Base-by-base conservation (phyloP, 1,284 basidiomycete species). In the Heterobasidion parviporum region DNA sequence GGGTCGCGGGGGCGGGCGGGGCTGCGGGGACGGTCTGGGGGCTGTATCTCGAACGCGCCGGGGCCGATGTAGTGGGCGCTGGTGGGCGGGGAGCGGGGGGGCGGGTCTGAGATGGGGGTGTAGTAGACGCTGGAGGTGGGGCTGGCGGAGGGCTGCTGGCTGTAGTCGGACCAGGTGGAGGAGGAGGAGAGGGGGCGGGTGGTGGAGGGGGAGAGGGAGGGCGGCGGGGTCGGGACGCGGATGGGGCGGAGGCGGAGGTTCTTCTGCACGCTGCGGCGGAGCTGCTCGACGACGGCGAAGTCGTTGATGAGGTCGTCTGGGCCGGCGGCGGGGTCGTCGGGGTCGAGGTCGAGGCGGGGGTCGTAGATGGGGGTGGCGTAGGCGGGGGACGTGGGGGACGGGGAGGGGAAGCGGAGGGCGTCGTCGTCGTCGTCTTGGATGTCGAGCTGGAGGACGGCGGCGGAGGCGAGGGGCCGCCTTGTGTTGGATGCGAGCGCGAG, bases 241-340 rank as follows among this genome's bases (percentile, higher is more conserved):
- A 91, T 85, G 35, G 89, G 88, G 15, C 88, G 79, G 36, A 91
- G 74, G 55, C 81, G 81, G 46, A 91, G 77, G 63, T 91, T 91
- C 68, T 82, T 78, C 66, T 84, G 80, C 1, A 91, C 85, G 59
- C 74, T 87, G 59, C 77, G 74, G 43, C 88, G 79, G 12, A 91
- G 76, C 61, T 79, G 71, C 56, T 87, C 84, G 44, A 91, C 79
- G 52, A 76, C 78, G 15, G 77, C 81, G 36, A 89, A 74, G 59
- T 85, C 85, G 60, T 81, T 80, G 12, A 79, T 76, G 53, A 89
- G 70, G 60, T 88, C 85, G 63, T 77, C 78, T 12, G 66, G 64
- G 53, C 63, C 63, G 8, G 60, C 55, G 56, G 71, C 72, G 49
- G 65, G 55, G 60, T 68, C 65, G 8, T 71, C 72, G 50, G 65